Evolutionary conservation across 2,329 filamentous ascomycete genomes (phyloP), one percentile per base, ranked within the genome.

Genomic region (Alternaria brassicae): DNA sequence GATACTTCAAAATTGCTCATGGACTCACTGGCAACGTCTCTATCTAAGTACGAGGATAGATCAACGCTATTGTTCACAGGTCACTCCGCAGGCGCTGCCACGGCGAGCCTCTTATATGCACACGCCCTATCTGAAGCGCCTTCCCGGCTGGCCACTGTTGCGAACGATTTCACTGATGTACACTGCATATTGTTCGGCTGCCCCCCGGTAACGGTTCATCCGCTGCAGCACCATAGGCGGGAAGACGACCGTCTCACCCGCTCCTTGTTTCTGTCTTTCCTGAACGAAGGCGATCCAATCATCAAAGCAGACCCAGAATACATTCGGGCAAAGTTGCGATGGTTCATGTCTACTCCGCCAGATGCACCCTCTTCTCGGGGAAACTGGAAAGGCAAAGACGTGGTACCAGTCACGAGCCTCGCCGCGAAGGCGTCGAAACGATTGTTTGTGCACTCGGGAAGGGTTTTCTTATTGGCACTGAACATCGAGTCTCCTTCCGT

Each of bases 241-340:
- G 36, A 52, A 52, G 39, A 34, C 23, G 17, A n/a, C 6, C 32
- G 32, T 34, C 21, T 15, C 13, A 32, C 25, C 17, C 7, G 15
- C 36, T 52, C 37, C 23, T n/a, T 41, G 3, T 52, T 52, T 27
- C 36, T 52, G 15, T 52, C 37, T 17, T 42, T 52, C 17, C 23
- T 52, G 9, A 52, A 52, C n/a, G 49, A 52, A 19, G 37, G 49
- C 17, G 49, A 52, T 41, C 49, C 49, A 7, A 52, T 52, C 21
- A 52, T 42, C 21, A 52, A 52, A 23, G 49, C 37, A 41, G 49
- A 52, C 19, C 15, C 21, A 28, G 36, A 7, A 42, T 52, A 52
- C 25, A 15, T 52, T 19, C 25, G 4, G 28, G 28, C n/a, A 42
- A 52, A 23, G 34, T 52, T 28, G n/a, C 15, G 49, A 19, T 25